Conservation (phyloP, 768 basidiomycete species). For the Amanita inopinata region DNA sequence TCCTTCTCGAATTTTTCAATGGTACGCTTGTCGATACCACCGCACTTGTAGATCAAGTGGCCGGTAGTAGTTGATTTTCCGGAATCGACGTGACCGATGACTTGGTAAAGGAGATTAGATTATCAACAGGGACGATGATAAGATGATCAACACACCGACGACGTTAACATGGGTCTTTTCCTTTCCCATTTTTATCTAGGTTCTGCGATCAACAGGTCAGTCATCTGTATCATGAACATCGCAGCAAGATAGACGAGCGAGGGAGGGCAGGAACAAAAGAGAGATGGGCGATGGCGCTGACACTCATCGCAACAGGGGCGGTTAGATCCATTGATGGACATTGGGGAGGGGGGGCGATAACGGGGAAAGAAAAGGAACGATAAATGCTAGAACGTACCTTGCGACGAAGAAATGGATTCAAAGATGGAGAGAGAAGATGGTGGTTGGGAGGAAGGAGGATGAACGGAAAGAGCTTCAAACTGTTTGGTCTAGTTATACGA, state of each 20-base stretch:
- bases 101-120: slow-evolving; percentile 31
- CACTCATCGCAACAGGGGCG: slow-evolving; percentile 17
- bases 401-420: slow-evolving; percentile 19
- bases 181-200: slow-evolving; percentile 74
- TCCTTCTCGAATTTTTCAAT: slow-evolving; percentile 99
- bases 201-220: neutral
- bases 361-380: slow-evolving; percentile 13
- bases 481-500: slow-evolving; percentile 56
- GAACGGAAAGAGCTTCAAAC: slow-evolving; percentile 24
- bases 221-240: neutral
- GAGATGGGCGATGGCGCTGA: slow-evolving; percentile 12
- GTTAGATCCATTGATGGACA: slow-evolving; percentile 20
- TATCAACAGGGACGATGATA: slow-evolving; percentile 19
- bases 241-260: slow-evolving; percentile 17
- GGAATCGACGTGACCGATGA: slow-evolving; percentile 99
- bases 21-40: slow-evolving; percentile 99
- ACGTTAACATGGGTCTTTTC: slow-evolving; percentile 96
- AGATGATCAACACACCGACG: slow-evolving; percentile 62
- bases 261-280: slow-evolving; percentile 13
- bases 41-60: slow-evolving; percentile 99
- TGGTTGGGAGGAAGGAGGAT: slow-evolving; percentile 36
- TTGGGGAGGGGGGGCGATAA: slow-evolving; percentile 9
- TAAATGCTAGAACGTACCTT: slow-evolving; percentile 32
- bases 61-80: slow-evolving; percentile 99
- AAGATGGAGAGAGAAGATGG: slow-evolving; percentile 27